Evolutionary conservation across 371 early-diverging fungal genomes (phyloP), one percentile per base, ranked within the genome.

Genomic region (Synchytrium microbalum): DNA sequence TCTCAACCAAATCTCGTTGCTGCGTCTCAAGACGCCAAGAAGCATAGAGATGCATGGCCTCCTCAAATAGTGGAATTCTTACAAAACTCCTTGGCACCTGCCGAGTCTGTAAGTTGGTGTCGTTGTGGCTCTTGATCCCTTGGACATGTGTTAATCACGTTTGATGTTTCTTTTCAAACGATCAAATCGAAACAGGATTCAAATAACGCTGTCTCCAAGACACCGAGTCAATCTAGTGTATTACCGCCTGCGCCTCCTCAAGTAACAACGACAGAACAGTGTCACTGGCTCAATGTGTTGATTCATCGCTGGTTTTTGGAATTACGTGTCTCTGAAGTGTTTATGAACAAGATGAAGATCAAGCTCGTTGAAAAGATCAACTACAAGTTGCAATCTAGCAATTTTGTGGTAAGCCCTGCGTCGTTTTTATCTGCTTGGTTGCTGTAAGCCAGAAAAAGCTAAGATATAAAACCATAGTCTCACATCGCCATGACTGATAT

Each of bases 231-330:
- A 1, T 19, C 59, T 56, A n/a, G 62, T 24, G n/a, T 58, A 5
- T 3, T 33, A 3, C 25, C 26, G 19, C 5, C 14, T 24, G 24
- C 3, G 54, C 28, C 0, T 23, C 31, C 19, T 58, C 61, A 61
- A 19, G 32, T 24, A 23, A 13, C 60, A 19, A 62, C 68, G 23
- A 68, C 76, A 1, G 70, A 72, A 46, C 25, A 46, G 29, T 71
- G 68, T 54, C 67, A 72, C 31, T 80, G 77, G 77, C 33, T 75
- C 26, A 77, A 78, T 60, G 69, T 75, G 2, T 54, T 70, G 5
- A 66, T 72, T 16, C 66, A 72, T 24, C 68, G 81, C 19, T 75
- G 70, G 68, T 80, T 76, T 61, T 65, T 80, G 28, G 65, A 71
- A 13, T 65, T 80, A 58, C 53, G 81, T 29, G 74, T 67, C n/a